A percentile compares a stretch with the other conserved stretches of the same genome.
Evolutionary conservation across 345 rosid genomes (phyloP).

Genomic region (Corymbia maculata): DNA sequence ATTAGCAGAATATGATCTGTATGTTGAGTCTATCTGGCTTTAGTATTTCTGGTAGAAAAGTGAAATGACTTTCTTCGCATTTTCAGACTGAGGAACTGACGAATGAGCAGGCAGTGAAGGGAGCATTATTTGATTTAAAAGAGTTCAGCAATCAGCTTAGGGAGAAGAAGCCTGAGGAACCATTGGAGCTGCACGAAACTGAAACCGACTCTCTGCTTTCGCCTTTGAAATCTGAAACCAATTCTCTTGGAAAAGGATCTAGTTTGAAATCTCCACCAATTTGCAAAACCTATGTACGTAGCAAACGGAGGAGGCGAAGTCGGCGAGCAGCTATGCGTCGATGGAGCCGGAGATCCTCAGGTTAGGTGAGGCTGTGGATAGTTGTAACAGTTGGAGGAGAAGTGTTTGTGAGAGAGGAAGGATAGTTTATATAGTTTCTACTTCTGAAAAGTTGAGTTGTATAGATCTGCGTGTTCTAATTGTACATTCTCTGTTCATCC

Average conservation of each 20-base stretch:
- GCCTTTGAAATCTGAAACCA: neutral
- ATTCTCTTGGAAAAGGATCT: slow-evolving; percentile 1
- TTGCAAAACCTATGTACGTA: slow-evolving; percentile 28
- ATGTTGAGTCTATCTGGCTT: neutral
- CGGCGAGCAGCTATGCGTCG: slow-evolving; percentile 25
- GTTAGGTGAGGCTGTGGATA: slow-evolving; percentile 1
- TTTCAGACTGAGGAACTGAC: slow-evolving; percentile 17
- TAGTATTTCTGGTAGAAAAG: neutral
- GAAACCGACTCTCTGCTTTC: neutral
- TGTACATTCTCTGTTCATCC: neutral
- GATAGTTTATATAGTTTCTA: neutral
- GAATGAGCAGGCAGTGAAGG: slow-evolving; percentile 30
- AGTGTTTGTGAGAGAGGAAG: neutral
- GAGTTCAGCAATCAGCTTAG: slow-evolving; percentile 8
- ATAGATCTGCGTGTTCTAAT: neutral
- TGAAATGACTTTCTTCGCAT: neutral
- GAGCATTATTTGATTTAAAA: slow-evolving; percentile 22
- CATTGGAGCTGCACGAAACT: slow-evolving; percentile 12
- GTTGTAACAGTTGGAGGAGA: neutral
- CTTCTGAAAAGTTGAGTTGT: neutral
- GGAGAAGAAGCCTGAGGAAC: slow-evolving; percentile 8
- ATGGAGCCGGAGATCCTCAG: slow-evolving; percentile 28
- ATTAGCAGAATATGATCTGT: neutral
- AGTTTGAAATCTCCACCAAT: slow-evolving; percentile 15
- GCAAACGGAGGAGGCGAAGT: slow-evolving; percentile 44